These are phyloP conservation scores for Penicillium sp. DNA, from an alignment of 2,329 filamentous ascomycete species.

Conservation along the genomic window DNA sequence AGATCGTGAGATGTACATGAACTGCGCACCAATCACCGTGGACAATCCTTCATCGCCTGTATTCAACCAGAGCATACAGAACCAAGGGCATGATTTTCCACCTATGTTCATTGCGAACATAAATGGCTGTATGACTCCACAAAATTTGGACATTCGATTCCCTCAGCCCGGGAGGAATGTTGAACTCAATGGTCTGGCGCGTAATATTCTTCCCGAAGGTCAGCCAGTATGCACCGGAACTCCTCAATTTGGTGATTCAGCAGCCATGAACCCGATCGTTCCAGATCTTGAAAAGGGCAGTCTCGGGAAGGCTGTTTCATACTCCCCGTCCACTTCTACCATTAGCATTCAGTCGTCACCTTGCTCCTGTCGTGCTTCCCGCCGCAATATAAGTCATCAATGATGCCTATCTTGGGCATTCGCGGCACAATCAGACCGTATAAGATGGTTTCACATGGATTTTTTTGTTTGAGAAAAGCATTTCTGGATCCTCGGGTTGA, in stretches of 20 bases:
- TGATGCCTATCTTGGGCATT: neutral
- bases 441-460: neutral
- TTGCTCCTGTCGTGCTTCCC: neutral
- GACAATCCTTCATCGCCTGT: conserved; percentile 54
- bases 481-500: neutral
- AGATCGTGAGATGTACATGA: conserved; percentile 97
- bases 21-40: conserved; percentile 73
- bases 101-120: conserved; percentile 77
- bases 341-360: neutral
- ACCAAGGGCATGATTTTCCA: conserved; percentile 53
- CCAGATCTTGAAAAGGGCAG: neutral
- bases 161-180: conserved; percentile 65
- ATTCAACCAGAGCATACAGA: neutral
- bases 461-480: neutral
- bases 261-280: neutral
- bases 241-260: conserved; percentile 26
- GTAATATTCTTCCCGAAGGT: conserved; percentile 36
- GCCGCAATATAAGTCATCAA: neutral
- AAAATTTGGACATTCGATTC: conserved; percentile 63
- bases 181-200: conserved; percentile 48
- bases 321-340: neutral
- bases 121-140: conserved; percentile 57
- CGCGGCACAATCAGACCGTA: neutral
- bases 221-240: conserved; percentile 31
- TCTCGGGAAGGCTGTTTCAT: neutral